Conservation (phyloP, 345 rosid species). For the Citrus reticulata region DNA sequence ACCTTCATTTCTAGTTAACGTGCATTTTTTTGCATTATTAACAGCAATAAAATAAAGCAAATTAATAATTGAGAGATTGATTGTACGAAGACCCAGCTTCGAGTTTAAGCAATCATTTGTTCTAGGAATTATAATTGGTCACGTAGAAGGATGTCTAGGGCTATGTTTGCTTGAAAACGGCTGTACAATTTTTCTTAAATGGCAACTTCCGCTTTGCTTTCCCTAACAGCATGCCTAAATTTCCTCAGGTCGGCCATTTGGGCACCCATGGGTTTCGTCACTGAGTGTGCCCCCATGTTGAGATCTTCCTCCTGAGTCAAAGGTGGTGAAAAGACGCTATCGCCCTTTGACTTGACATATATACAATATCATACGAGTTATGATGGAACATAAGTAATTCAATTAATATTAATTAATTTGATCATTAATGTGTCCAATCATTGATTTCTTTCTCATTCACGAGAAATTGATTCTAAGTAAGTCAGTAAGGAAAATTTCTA, state of each 20-base stretch:
- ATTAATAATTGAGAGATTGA: background rate
- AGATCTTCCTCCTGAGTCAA: background rate
- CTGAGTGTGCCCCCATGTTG: background rate
- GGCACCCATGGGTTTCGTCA: background rate
- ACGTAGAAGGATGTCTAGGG: background rate
- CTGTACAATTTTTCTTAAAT: background rate
- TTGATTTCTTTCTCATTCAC: no score
- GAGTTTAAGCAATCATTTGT: background rate
- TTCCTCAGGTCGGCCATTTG: constrained; percentile 11
- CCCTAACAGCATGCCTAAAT: constrained; percentile 18
- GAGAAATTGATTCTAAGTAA: no score
- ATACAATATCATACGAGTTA: background rate
- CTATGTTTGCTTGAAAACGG: background rate
- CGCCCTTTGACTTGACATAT: background rate
- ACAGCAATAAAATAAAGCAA: background rate
- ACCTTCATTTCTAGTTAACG: constrained; percentile 18
- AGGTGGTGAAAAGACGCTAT: background rate
- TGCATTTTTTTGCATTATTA: background rate
- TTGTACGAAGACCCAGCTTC: constrained; percentile 14
- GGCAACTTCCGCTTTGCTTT: constrained; percentile 21
- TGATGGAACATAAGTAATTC: background rate
- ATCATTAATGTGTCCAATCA: no score
- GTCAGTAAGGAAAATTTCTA: no score
- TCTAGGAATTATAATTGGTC: background rate
- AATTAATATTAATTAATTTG: no score